These are phyloP conservation scores for Microdochium bolleyi DNA, from an alignment of 2,329 filamentous ascomycete species.

Conservation along the genomic window DNA sequence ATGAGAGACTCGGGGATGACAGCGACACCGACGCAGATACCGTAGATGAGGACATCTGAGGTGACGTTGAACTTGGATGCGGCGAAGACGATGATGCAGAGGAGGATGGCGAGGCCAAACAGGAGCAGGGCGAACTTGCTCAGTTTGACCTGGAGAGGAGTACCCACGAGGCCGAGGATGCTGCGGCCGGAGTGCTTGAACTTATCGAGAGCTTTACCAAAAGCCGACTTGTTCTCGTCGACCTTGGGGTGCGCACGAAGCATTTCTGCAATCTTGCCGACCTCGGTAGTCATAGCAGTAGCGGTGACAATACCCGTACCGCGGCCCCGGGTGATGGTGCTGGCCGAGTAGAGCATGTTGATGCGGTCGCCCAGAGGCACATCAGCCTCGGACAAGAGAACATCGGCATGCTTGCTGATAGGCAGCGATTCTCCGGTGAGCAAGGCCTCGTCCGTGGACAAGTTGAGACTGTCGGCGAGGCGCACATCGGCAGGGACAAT, in stretches of 20 bases:
- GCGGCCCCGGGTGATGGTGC: constrained; percentile 63
- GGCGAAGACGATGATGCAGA: constrained; percentile 55
- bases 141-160: constrained; percentile 76
- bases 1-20: constrained; percentile 50
- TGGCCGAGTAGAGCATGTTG: constrained; percentile 66
- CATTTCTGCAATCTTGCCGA: constrained; percentile 67
- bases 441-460: constrained; percentile 68
- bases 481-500: constrained; percentile 64
- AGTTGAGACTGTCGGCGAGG: constrained; percentile 59
- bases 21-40: constrained; percentile 39
- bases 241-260: constrained; percentile 51
- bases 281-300: constrained; percentile 68
- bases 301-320: constrained; percentile 61
- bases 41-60: constrained; percentile 49
- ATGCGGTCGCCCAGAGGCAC: constrained; percentile 60
- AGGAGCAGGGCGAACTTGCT: constrained; percentile 78
- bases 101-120: constrained; percentile 61
- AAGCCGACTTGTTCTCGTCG: constrained; percentile 37
- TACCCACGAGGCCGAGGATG: constrained; percentile 63
- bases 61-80: constrained; percentile 44
- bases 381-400: constrained; percentile 40
- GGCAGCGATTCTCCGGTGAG: constrained; percentile 68
- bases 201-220: constrained; percentile 34
- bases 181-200: constrained; percentile 31
- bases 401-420: constrained; percentile 56